A percentile compares a stretch with the other conserved stretches of the same genome.
Conservation (phyloP, 352 stramenopile genomes). For the Thalassiosira delicatula region DNA sequence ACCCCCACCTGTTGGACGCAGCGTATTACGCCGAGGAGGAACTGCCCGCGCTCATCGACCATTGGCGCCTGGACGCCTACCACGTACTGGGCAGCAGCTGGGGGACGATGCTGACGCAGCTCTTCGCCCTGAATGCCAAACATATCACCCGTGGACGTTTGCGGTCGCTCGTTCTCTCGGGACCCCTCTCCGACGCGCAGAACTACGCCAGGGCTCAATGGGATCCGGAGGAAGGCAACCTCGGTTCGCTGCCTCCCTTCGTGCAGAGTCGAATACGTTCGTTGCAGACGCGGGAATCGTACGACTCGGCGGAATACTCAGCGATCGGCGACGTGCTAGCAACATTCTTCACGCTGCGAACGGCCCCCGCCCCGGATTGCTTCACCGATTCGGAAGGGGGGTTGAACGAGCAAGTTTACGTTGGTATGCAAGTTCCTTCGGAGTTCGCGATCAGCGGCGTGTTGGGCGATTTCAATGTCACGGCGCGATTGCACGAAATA, state of each 20-base stretch:
- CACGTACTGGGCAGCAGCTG: slow-evolving; percentile 41
- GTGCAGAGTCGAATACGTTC: slow-evolving; percentile 46
- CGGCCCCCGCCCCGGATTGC: slow-evolving; percentile 59
- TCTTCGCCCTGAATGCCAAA: slow-evolving; percentile 40
- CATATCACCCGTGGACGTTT: slow-evolving; percentile 7
- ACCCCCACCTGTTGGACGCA: slow-evolving; percentile 46
- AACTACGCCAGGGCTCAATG: slow-evolving; percentile 58
- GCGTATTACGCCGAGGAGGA: slow-evolving; percentile 63
- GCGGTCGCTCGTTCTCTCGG: slow-evolving; percentile 49
- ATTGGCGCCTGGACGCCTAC: slow-evolving; percentile 49
- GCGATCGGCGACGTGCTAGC: slow-evolving; percentile 44
- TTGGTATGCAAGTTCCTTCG: slow-evolving; percentile 58
- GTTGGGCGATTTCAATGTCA: slow-evolving; percentile 54
- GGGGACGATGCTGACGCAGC: slow-evolving; percentile 52
- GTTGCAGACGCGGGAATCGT: slow-evolving; percentile 44
- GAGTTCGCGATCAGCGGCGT: slow-evolving; percentile 59
- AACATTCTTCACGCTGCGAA: slow-evolving; percentile 58
- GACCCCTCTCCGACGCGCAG: slow-evolving; percentile 42
- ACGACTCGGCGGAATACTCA: slow-evolving; percentile 53
- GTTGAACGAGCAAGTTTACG: slow-evolving; percentile 61
- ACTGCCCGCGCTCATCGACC: slow-evolving; percentile 45
- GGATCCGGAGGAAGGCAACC: slow-evolving; percentile 47
- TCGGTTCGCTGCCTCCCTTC: slow-evolving; percentile 53
- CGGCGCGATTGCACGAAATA: slow-evolving; percentile 46
- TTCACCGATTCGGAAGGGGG: slow-evolving; percentile 16